phyloP scores from a whole-genome alignment of 352 stramenopile genomes.

The Thalassiosira hispida region DNA sequence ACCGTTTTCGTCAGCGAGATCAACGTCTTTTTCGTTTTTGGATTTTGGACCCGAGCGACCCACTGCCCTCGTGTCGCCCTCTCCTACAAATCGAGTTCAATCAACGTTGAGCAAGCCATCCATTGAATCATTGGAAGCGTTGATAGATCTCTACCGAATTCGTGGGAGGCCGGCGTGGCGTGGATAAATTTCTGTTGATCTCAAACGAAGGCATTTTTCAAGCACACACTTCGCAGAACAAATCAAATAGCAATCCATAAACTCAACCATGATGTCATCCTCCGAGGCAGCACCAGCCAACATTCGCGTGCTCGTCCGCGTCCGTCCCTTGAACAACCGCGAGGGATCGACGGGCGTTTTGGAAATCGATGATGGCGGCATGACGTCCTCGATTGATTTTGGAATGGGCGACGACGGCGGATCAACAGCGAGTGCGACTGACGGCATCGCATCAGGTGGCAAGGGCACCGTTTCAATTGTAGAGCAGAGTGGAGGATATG shows the following conservation, averaged over 20 bases:
- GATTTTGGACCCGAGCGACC: no score
- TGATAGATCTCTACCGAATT: background rate
- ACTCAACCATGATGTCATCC: slow-evolving; percentile 5
- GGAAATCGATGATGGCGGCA: slow-evolving; percentile 27
- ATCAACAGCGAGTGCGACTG: background rate
- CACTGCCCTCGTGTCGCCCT: no score
- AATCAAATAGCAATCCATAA: background rate
- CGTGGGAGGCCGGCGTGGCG: no score
- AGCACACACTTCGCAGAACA: background rate
- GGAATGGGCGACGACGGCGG: slow-evolving; percentile 1
- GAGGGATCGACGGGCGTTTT: slow-evolving; percentile 25
- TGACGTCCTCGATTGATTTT: slow-evolving; percentile 39
- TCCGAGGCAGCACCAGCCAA: slow-evolving; percentile 37
- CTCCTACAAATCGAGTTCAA: background rate
- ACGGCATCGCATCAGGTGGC: background rate
- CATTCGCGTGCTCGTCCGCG: slow-evolving; percentile 60
- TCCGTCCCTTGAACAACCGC: slow-evolving; percentile 50
- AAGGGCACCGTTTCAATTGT: slow-evolving; percentile 18
- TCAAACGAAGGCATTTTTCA: background rate
- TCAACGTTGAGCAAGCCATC: background rate
- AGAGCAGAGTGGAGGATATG: slow-evolving; percentile 23
- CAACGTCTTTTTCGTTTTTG: background rate
- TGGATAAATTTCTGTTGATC: background rate
- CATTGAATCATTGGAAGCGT: background rate
- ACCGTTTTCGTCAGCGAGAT: background rate